Evolutionary conservation across 2,329 filamentous ascomycete species (phyloP).

Genomic region (Ophiostoma angusticollis): DNA sequence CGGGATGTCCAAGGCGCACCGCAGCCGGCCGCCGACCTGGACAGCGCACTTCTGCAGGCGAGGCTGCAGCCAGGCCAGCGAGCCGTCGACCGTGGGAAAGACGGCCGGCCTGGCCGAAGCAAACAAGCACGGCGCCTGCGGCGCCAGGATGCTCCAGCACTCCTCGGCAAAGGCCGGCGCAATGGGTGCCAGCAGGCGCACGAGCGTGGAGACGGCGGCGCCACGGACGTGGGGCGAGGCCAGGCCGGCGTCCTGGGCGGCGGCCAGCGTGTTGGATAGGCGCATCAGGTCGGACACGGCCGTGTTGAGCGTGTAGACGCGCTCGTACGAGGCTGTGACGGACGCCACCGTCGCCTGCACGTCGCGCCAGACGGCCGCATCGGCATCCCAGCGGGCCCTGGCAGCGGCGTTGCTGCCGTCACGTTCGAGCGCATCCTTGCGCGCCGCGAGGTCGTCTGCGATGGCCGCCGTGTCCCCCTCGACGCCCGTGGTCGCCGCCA

Average conservation of each 20-base stretch:
- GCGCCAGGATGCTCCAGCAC: conserved; percentile 53
- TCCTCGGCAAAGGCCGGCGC: conserved; percentile 72
- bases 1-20: conserved; percentile 53
- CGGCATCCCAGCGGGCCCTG: conserved; percentile 30
- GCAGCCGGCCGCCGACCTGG: conserved; percentile 68
- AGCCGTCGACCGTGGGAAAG: conserved; percentile 48
- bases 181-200: conserved; percentile 67
- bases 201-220: conserved; percentile 40
- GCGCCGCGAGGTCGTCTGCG: background rate
- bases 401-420: no score
- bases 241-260: conserved; percentile 27
- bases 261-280: conserved; percentile 54
- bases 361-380: conserved; percentile 45
- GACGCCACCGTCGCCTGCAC: conserved; percentile 55
- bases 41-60: conserved; percentile 48
- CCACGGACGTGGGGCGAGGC: conserved; percentile 32
- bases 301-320: conserved; percentile 69
- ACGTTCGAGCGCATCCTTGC: conserved; percentile 21
- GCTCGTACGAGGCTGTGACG: conserved; percentile 55
- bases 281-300: conserved; percentile 72
- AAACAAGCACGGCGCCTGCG: conserved; percentile 12
- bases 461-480: conserved; percentile 1
- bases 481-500: conserved; percentile 20
- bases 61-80: conserved; percentile 35
- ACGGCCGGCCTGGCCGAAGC: conserved; percentile 21